These are phyloP conservation scores for Tolypocladium inflatum DNA, from an alignment of 2,329 filamentous ascomycete species.

Conservation along the genomic window DNA sequence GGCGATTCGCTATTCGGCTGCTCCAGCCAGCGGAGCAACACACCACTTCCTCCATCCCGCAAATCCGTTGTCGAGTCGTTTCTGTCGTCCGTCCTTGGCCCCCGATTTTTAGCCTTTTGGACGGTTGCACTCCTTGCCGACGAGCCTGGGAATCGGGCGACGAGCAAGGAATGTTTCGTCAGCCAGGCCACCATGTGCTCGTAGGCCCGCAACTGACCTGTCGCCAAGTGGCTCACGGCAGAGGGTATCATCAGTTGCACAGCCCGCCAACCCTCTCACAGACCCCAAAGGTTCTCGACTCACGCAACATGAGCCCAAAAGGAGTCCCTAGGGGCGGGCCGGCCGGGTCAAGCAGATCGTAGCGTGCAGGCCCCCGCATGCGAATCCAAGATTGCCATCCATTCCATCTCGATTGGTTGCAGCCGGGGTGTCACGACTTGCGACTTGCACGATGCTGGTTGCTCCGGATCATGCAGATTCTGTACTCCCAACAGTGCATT, in stretches of 20 bases:
- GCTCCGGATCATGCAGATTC: not conserved
- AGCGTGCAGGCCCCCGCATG: not conserved
- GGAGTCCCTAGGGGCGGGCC: not conserved
- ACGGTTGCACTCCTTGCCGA: not conserved
- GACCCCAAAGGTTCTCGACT: not conserved
- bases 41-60: not conserved
- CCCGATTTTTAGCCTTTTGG: not conserved
- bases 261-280: not conserved
- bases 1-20: not conserved
- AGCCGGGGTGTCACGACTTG: not conserved
- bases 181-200: not conserved
- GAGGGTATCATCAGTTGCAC: not conserved
- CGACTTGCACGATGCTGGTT: not conserved
- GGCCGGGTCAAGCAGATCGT: not conserved
- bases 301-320: not conserved
- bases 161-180: not conserved
- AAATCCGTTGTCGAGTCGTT: not conserved
- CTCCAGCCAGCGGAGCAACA: not conserved
- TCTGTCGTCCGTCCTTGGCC: not conserved
- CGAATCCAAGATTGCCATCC: not conserved
- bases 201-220: not conserved
- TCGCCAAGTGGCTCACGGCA: not conserved
- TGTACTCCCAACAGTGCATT: not conserved
- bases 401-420: not conserved
- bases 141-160: not conserved